phyloP scores from a whole-genome alignment of 2,329 filamentous ascomycete species.

The Biscogniauxia sp. region DNA sequence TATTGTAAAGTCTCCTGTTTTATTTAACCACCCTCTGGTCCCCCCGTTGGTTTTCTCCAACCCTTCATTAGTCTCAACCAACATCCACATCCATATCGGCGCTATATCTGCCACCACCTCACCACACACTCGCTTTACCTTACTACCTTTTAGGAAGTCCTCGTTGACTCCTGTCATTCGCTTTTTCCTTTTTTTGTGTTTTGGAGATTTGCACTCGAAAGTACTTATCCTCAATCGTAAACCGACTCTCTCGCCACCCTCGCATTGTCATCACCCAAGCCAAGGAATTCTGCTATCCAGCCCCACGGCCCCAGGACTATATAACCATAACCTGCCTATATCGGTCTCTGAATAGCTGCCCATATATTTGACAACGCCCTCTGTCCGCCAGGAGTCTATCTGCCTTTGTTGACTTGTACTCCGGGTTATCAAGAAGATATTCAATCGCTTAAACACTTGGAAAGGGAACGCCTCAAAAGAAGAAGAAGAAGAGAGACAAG shows the following conservation, averaged over 20 bases:
- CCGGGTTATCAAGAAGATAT: constrained; percentile 30
- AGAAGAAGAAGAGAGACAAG: constrained; percentile 9
- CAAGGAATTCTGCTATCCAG: constrained; percentile 13
- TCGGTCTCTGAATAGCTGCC: constrained; percentile 20
- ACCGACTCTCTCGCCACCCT: constrained; percentile 16
- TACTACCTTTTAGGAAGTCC: constrained; percentile 60
- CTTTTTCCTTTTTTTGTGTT: constrained; percentile 57
- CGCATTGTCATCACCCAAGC: constrained; percentile 18
- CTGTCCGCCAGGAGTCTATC: constrained; percentile 20
- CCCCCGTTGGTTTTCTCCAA: constrained; percentile 32
- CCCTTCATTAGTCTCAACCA: constrained; percentile 33
- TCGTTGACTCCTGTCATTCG: constrained; percentile 74
- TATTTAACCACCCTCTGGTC: constrained; percentile 33
- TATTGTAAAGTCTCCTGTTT: constrained; percentile 12
- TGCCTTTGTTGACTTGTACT: constrained; percentile 27
- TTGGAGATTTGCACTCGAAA: constrained; percentile 38
- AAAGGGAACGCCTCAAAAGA: constrained; percentile 29
- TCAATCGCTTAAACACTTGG: constrained; percentile 36
- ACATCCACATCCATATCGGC: constrained; percentile 36
- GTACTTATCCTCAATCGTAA: constrained; percentile 31
- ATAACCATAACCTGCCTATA: background rate
- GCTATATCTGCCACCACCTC: constrained; percentile 37
- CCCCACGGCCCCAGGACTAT: constrained; percentile 3
- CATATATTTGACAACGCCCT: constrained; percentile 22
- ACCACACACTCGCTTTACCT: constrained; percentile 52